Conservation (phyloP, 2,329 filamentous ascomycete genomes). For the Helotiales sp. region DNA sequence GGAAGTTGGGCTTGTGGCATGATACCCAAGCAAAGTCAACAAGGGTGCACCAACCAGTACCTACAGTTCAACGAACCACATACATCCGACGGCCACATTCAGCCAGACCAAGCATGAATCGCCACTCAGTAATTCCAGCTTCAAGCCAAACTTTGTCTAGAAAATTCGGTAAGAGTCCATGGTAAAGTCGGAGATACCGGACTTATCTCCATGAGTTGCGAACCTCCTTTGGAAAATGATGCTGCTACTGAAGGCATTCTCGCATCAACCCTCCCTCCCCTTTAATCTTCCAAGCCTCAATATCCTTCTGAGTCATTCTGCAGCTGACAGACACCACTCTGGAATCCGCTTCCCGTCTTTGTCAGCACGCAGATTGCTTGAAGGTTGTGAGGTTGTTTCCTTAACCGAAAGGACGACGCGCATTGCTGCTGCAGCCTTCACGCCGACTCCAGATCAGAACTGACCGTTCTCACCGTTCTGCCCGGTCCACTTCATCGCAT, state of each 20-base stretch:
- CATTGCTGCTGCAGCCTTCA: conserved; percentile 9
- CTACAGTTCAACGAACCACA: neutral
- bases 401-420: neutral
- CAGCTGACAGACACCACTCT: conserved; percentile 2
- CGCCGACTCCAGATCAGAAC: neutral
- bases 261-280: neutral
- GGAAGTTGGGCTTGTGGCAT: no score
- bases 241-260: neutral
- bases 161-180: neutral
- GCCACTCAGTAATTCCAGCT: neutral
- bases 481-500: neutral
- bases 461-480: neutral
- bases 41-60: no score
- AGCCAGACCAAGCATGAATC: neutral
- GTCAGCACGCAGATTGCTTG: conserved; percentile 9
- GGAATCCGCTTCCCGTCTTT: conserved; percentile 4
- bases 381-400: neutral
- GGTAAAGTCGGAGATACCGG: conserved; percentile 2
- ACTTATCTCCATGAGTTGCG: neutral
- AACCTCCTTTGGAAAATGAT: neutral
- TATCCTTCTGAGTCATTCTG: conserved; percentile 10
- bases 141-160: neutral
- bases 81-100: neutral
- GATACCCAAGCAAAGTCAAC: no score
- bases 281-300: neutral